A percentile compares a stretch with the other conserved stretches of the same genome.
Conservation (phyloP, 2,329 filamentous ascomycete genomes). For the Penicillium sumatraense region DNA sequence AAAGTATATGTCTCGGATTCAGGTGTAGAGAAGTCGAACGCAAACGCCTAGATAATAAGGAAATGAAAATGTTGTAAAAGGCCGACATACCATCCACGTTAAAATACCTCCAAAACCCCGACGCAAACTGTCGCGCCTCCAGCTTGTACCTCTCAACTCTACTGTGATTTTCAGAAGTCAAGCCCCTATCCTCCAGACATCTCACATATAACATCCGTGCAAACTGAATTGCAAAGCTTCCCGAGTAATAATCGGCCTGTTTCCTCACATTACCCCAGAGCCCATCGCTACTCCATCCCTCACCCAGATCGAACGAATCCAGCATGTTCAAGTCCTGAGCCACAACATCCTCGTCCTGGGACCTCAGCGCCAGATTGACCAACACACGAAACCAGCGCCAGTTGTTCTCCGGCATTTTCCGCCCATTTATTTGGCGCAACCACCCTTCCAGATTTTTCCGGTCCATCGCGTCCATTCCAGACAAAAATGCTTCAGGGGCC, state of each 20-base stretch:
- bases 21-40: background rate
- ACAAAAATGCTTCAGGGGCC: conserved; percentile 46
- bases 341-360: conserved; percentile 7
- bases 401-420: conserved; percentile 21
- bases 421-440: conserved; percentile 15
- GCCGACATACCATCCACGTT: conserved; percentile 8
- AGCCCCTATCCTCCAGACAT: conserved; percentile 4
- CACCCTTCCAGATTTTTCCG: conserved; percentile 7
- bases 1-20: background rate
- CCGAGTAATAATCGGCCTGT: conserved; percentile 26
- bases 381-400: conserved; percentile 26
- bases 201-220: conserved; percentile 21
- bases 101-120: conserved; percentile 21
- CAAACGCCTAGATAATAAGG: background rate
- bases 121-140: conserved; percentile 18
- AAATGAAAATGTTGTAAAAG: conserved; percentile 9
- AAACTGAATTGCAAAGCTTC: conserved; percentile 26
- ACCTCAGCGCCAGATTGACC: conserved; percentile 17
- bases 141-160: conserved; percentile 10
- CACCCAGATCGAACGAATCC: conserved; percentile 19
- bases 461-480: conserved; percentile 1
- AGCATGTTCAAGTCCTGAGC: conserved; percentile 17
- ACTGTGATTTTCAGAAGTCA: conserved; percentile 3
- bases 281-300: conserved; percentile 22
- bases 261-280: conserved; percentile 10